These are phyloP conservation scores for Ormosia semicastrata DNA, from an alignment of 306 rosid species.

Conservation along the genomic window DNA sequence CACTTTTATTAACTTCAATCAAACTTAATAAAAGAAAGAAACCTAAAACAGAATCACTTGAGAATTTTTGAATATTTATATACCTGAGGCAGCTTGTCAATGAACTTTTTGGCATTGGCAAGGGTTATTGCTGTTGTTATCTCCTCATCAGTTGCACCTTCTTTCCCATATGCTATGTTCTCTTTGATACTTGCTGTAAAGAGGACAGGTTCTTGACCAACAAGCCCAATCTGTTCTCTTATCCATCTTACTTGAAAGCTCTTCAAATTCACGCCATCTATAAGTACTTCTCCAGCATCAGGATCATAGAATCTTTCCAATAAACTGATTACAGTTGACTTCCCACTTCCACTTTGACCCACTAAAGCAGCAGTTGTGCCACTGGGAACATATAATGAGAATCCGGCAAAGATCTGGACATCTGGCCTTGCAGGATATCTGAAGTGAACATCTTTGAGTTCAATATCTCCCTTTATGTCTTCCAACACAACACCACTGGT, in stretches of 20 bases:
- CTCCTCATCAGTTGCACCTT: slow-evolving; percentile 71
- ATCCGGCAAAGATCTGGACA: slow-evolving; percentile 73
- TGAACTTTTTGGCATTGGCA: slow-evolving; percentile 87
- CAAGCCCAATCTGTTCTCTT: slow-evolving; percentile 81
- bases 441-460: slow-evolving; percentile 72
- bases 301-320: slow-evolving; percentile 92
- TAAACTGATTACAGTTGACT: slow-evolving; percentile 75
- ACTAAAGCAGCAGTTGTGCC: slow-evolving; percentile 83
- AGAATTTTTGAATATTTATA: background rate
- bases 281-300: slow-evolving; percentile 70
- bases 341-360: slow-evolving; percentile 97
- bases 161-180: slow-evolving; percentile 83
- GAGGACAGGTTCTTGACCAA: slow-evolving; percentile 80
- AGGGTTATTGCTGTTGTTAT: slow-evolving; percentile 58
- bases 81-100: slow-evolving; percentile 71
- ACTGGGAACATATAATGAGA: slow-evolving; percentile 62
- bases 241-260: slow-evolving; percentile 61
- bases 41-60: background rate
- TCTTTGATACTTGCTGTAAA: slow-evolving; percentile 66
- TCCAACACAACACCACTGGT: slow-evolving; percentile 55
- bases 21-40: background rate
- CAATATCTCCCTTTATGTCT: slow-evolving; percentile 70
- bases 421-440: slow-evolving; percentile 83
- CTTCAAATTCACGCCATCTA: slow-evolving; percentile 75
- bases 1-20: background rate